Evolutionary conservation across 108 stramenopile genomes (phyloP).

Genomic region (Cyclotella distinguenda): DNA sequence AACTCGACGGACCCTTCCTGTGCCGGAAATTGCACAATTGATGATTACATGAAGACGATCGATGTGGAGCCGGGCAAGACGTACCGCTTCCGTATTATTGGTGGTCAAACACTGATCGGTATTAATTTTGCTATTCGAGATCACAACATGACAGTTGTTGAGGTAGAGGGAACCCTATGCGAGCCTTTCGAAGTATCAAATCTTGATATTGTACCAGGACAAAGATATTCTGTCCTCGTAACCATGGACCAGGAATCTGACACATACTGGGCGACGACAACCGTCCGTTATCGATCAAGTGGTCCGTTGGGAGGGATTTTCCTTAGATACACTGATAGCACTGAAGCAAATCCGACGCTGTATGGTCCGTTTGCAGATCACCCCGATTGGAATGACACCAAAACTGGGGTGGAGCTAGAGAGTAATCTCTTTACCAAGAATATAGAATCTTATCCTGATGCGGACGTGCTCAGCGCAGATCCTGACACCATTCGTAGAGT

Average conservation of each 20-base stretch:
- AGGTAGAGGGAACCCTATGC: conserved; percentile 48
- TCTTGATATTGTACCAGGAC: conserved; percentile 38
- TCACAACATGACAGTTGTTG: conserved; percentile 48
- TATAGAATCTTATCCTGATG: conserved; percentile 18
- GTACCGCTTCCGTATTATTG: conserved; percentile 44
- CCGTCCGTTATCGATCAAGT: conserved; percentile 20
- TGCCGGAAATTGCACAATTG: conserved; percentile 25
- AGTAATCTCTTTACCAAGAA: conserved; percentile 26
- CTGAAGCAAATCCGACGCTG: conserved; percentile 17
- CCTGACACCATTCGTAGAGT: conserved; percentile 27
- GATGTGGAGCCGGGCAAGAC: conserved; percentile 45
- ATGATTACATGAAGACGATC: conserved; percentile 39
- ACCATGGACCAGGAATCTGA: conserved; percentile 33
- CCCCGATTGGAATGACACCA: conserved; percentile 26
- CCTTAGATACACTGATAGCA: conserved; percentile 15
- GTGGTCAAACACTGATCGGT: conserved; percentile 21
- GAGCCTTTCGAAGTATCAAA: conserved; percentile 35
- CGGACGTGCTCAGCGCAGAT: conserved; percentile 19
- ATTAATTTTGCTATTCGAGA: conserved; percentile 43
- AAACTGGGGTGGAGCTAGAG: conserved; percentile 24
- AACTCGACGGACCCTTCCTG: conserved; percentile 10
- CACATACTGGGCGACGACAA: conserved; percentile 40
- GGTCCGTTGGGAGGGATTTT: conserved; percentile 20
- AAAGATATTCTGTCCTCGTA: conserved; percentile 44
- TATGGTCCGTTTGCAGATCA: conserved; percentile 21